Percentiles rank a stretch among this genome's conserved stretches.
These are phyloP conservation scores for Ganoderma boninense DNA, from an alignment of 1,284 basidiomycete genomes.

Conservation along the genomic window DNA sequence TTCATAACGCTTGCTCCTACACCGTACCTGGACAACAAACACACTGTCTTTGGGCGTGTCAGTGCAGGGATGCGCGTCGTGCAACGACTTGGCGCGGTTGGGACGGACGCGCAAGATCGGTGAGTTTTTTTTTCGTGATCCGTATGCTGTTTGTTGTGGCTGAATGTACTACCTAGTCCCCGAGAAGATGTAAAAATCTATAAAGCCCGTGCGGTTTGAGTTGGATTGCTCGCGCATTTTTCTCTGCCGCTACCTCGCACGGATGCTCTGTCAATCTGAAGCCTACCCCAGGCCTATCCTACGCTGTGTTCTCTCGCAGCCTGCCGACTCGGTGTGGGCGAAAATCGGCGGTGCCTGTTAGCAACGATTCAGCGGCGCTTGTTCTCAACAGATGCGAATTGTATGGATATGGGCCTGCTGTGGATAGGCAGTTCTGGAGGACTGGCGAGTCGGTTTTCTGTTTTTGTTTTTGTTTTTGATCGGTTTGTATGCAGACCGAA, in stretches of 20 bases:
- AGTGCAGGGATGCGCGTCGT: constrained; percentile 88
- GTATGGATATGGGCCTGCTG: constrained; percentile 6
- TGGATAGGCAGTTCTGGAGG: not conserved
- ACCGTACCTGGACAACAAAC: constrained; percentile 92
- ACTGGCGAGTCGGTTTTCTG: not conserved
- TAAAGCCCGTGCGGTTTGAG: constrained; percentile 65
- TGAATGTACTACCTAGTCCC: constrained; percentile 56
- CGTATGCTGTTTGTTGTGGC: constrained; percentile 20
- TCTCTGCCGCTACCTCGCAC: constrained; percentile 1
- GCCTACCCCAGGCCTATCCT: not conserved
- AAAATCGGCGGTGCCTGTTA: constrained; percentile 2
- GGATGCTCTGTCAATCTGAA: not conserved
- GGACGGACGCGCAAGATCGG: constrained; percentile 82
- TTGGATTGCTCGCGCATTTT: not conserved
- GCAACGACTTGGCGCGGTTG: constrained; percentile 83
- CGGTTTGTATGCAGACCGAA: not conserved
- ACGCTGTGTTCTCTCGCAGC: constrained; percentile 1
- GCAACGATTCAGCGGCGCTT: not conserved
- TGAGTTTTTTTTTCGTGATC: constrained; percentile 45
- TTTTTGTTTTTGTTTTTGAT: not conserved
- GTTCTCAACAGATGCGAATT: not conserved
- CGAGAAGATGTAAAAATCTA: constrained; percentile 83
- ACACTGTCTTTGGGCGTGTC: constrained; percentile 93
- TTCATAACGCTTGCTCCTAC: constrained; percentile 92
- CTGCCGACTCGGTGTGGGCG: constrained; percentile 1